Conservation (phyloP, 2,329 filamentous ascomycete genomes). For the Cyphellophora europaea region DNA sequence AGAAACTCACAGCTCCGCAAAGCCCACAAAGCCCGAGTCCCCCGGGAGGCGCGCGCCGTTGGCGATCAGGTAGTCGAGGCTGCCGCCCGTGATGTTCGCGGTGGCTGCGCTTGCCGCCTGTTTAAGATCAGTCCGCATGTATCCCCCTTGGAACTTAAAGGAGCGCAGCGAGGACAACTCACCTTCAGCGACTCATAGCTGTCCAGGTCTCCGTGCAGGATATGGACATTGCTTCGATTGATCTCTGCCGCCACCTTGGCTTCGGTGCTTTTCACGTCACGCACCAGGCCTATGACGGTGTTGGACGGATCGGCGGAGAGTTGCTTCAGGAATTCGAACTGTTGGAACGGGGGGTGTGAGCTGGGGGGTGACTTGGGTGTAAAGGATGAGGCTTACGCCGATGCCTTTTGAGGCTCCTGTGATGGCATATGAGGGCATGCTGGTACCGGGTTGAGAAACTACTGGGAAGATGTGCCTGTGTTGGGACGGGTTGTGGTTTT, state of each 20-base stretch:
- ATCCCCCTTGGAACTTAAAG: too few species aligned
- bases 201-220: conserved; percentile 38
- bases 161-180: conserved; percentile 3
- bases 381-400: conserved; percentile 12
- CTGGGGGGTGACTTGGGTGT: conserved; percentile 6
- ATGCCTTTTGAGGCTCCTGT: conserved; percentile 14
- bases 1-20: background rate
- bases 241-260: conserved; percentile 32
- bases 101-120: conserved; percentile 24
- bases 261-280: conserved; percentile 35
- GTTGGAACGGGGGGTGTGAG: conserved; percentile 4
- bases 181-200: conserved; percentile 30
- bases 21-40: background rate
- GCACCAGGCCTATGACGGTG: conserved; percentile 38
- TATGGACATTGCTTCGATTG: conserved; percentile 32
- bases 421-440: conserved; percentile 14
- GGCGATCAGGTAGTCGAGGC: conserved; percentile 33
- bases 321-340: conserved; percentile 29
- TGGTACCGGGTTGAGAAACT: too few species aligned
- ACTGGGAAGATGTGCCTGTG: too few species aligned
- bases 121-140: too few species aligned
- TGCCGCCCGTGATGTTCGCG: conserved; percentile 26
- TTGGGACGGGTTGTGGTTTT: too few species aligned
- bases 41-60: conserved; percentile 22
- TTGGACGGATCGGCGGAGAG: conserved; percentile 35